Evolutionary conservation across 257 asterid genomes (phyloP), one percentile per base, ranked within the genome.

Genomic region (Jasminum sambac): DNA sequence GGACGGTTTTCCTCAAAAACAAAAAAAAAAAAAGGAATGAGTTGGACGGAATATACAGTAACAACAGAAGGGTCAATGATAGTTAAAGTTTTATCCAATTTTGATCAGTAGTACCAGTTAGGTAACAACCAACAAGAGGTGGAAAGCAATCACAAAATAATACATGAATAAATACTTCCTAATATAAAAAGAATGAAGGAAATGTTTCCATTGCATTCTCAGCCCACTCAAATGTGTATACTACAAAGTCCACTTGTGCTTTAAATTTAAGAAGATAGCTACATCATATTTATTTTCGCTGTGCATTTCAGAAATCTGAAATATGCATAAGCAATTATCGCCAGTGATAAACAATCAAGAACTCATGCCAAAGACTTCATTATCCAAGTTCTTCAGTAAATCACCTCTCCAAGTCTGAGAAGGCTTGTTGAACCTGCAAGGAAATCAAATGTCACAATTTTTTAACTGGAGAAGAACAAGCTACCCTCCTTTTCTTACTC

Each of bases 351-450:
- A 61, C 24, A 61, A 66, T 62, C 55, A 17, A 44, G 50, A 58
- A 72, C 66, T 61, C 50, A 14, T 16, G 63, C 41, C 14, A 64
- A 2, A 67, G 17, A 55, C 55, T 24, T 67, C 82, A 71, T 44
- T 37, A 25, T 37, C 36, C 36, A 74, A 68, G 24, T 52, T 17
- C 72, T 37, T 72, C 64, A 75, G 78, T n/a, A 67, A 65, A 46
- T 77, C 79, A 88, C 96, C 95, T 90, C 78, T 90, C 96, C 85
- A 90, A 78, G 80, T 84, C 86, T 46, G 96, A 81, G 76, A 86
- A 88, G 71, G 84, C 91, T 68, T 88, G 91, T 68, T 90, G 96
- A 72, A 86, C 87, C 96, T 90, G 84, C 84, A 82, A 79, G 64
- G 25, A 70, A 67, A 70, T 40, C 63, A 72, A 70, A 67, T 60